Evolutionary conservation across 192 early-diverging fungal species (phyloP).

Genomic region (Coemansia furcata): DNA sequence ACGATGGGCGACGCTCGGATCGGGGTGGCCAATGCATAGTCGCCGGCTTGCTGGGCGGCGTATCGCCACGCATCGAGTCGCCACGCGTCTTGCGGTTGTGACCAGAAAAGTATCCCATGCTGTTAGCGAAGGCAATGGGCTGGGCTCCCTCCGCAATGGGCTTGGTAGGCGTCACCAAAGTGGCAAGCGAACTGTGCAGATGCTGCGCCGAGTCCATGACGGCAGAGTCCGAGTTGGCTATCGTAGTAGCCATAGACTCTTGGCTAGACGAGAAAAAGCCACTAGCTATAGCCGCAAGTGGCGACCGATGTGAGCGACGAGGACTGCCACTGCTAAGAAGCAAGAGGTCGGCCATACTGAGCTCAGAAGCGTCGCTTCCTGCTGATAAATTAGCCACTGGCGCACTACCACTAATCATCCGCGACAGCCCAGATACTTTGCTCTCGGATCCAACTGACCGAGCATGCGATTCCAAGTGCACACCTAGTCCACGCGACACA

Average conservation of each 20-base stretch:
- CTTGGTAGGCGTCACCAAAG: slow-evolving; percentile 13
- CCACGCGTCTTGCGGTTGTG: slow-evolving; percentile 8
- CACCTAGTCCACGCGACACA: background rate
- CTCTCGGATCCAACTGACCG: slow-evolving; percentile 21
- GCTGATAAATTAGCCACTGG: background rate
- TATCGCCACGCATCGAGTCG: background rate
- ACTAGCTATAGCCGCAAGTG: slow-evolving; percentile 27
- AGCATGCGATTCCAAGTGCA: background rate
- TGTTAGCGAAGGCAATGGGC: slow-evolving; percentile 2
- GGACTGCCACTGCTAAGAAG: slow-evolving; percentile 10
- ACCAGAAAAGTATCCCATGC: slow-evolving; percentile 35
- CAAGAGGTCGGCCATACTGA: slow-evolving; percentile 8
- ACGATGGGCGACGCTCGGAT: slow-evolving; percentile 1
- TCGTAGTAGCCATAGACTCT: slow-evolving; percentile 25
- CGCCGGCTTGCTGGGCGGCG: slow-evolving; percentile 12
- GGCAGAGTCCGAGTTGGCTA: background rate
- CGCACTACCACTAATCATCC: slow-evolving; percentile 12
- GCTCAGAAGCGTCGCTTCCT: slow-evolving; percentile 12
- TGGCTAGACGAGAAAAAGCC: slow-evolving; percentile 44
- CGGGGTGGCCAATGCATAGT: slow-evolving; percentile 34
- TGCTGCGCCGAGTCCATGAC: background rate
- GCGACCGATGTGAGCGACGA: slow-evolving; percentile 29
- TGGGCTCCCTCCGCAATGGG: background rate
- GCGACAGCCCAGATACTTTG: slow-evolving; percentile 27
- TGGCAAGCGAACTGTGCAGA: background rate